Conservation (phyloP, 2,329 filamentous ascomycete genomes). For the Hyphodiscus sp. region DNA sequence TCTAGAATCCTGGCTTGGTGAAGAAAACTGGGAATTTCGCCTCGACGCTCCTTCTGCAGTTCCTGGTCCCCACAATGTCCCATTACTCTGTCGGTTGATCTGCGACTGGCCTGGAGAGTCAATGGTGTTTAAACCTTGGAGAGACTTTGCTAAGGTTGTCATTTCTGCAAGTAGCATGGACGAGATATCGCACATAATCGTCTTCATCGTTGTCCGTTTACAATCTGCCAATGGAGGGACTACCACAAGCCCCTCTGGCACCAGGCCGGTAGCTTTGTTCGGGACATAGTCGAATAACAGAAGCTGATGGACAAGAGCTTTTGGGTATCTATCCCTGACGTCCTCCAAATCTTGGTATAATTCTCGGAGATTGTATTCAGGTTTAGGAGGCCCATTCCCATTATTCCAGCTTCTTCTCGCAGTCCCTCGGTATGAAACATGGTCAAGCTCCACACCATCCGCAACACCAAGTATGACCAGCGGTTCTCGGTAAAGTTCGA, state of each 20-base stretch:
- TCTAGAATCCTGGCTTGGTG: slow-evolving; percentile 38
- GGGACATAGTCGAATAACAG: slow-evolving; percentile 70
- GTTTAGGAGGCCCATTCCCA: slow-evolving; percentile 38
- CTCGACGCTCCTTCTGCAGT: slow-evolving; percentile 37
- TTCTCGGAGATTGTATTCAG: slow-evolving; percentile 51
- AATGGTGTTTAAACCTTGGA: slow-evolving; percentile 67
- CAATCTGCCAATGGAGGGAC: slow-evolving; percentile 64
- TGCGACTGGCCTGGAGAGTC: slow-evolving; percentile 63
- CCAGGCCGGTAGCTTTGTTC: slow-evolving; percentile 40
- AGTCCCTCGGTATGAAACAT: slow-evolving; percentile 47
- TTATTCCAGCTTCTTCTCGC: slow-evolving; percentile 46
- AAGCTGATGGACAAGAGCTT: slow-evolving; percentile 70
- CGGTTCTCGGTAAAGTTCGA: slow-evolving; percentile 84
- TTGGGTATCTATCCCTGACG: slow-evolving; percentile 65
- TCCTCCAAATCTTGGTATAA: slow-evolving; percentile 64
- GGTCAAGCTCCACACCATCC: slow-evolving; percentile 66
- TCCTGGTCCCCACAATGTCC: slow-evolving; percentile 36
- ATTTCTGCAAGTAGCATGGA: slow-evolving; percentile 69
- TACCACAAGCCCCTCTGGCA: slow-evolving; percentile 62
- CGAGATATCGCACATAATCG: slow-evolving; percentile 72
- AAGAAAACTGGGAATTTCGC: slow-evolving; percentile 49
- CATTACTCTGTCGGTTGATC: slow-evolving; percentile 35
- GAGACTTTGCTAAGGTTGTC: slow-evolving; percentile 64
- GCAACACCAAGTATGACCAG: slow-evolving; percentile 78
- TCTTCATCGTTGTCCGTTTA: slow-evolving; percentile 74